Percentiles rank a stretch among this genome's conserved stretches.
Evolutionary conservation across 495 filamentous ascomycete species (phyloP).

Genomic region (Podospora appendiculata): DNA sequence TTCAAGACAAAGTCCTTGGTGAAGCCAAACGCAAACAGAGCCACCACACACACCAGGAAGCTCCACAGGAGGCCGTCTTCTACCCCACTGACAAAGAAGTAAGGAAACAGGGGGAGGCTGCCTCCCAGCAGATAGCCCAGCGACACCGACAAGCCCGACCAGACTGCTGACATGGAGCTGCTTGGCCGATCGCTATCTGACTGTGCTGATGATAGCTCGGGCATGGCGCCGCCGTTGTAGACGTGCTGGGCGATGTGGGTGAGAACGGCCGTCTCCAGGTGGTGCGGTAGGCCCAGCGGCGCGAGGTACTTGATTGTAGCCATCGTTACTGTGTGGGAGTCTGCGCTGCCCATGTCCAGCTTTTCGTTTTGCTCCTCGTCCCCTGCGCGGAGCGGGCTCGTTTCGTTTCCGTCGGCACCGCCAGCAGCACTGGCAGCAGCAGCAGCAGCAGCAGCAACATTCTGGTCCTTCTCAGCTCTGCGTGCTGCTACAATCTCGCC

Average conservation of each 20-base stretch:
- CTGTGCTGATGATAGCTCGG: background rate
- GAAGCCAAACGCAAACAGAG: slow-evolving; percentile 68
- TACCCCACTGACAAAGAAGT: slow-evolving; percentile 62
- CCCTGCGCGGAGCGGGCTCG: background rate
- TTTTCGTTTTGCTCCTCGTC: background rate
- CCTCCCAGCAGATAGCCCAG: slow-evolving; percentile 70
- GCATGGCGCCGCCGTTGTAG: background rate
- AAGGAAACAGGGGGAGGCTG: slow-evolving; percentile 64
- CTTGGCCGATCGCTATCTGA: background rate
- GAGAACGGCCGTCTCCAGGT: slow-evolving; percentile 61
- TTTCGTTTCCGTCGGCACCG: background rate
- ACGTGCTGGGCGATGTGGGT: slow-evolving; percentile 43
- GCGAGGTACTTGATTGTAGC: slow-evolving; percentile 20
- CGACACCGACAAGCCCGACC: slow-evolving; percentile 48
- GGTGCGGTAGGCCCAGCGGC: slow-evolving; percentile 46
- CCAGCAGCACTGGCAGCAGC: background rate
- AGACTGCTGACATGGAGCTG: slow-evolving; percentile 8
- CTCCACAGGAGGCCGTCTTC: slow-evolving; percentile 57
- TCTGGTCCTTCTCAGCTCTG: background rate
- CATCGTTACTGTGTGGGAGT: background rate
- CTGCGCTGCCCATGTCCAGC: background rate
- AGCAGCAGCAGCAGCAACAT: background rate
- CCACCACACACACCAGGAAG: slow-evolving; percentile 59
- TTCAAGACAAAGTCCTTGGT: slow-evolving; percentile 46
- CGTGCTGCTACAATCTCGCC: slow-evolving; percentile 43